Conservation (phyloP, 2,329 filamentous ascomycete genomes). For the Blastomyces percursus region DNA sequence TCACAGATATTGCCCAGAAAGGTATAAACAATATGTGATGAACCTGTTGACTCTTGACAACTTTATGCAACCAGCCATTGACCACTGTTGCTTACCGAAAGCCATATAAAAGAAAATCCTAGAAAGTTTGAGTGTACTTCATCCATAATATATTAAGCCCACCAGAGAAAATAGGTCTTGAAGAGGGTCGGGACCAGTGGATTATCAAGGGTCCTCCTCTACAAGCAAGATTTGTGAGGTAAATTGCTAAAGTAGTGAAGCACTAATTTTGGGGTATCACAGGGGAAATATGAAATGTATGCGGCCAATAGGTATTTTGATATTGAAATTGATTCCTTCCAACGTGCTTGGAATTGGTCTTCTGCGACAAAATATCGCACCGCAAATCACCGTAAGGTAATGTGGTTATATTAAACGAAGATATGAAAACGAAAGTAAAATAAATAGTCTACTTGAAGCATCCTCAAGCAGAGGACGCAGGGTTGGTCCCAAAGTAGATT, state of each 20-base stretch:
- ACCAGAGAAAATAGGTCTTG: background rate
- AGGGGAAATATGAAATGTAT: background rate
- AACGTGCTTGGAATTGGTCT: background rate
- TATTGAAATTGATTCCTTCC: background rate
- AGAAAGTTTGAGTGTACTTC: background rate
- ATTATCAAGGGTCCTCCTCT: background rate
- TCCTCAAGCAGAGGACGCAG: background rate
- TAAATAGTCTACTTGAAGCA: background rate
- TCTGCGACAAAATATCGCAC: background rate
- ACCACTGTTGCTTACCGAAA: background rate
- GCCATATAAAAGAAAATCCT: background rate
- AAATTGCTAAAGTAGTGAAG: background rate
- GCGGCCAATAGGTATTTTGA: background rate
- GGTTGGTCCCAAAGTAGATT: background rate
- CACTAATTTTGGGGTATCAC: background rate
- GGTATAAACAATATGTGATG: background rate
- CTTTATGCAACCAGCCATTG: background rate
- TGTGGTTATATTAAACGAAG: background rate
- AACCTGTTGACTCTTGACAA: background rate
- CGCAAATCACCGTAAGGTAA: background rate
- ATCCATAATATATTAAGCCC: background rate
- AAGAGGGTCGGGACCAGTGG: background rate
- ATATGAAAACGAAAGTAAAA: background rate
- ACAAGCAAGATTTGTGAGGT: background rate
- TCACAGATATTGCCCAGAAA: background rate